These are phyloP conservation scores for Penicillium italicum DNA, from an alignment of 2,329 filamentous ascomycete species.

Conservation along the genomic window DNA sequence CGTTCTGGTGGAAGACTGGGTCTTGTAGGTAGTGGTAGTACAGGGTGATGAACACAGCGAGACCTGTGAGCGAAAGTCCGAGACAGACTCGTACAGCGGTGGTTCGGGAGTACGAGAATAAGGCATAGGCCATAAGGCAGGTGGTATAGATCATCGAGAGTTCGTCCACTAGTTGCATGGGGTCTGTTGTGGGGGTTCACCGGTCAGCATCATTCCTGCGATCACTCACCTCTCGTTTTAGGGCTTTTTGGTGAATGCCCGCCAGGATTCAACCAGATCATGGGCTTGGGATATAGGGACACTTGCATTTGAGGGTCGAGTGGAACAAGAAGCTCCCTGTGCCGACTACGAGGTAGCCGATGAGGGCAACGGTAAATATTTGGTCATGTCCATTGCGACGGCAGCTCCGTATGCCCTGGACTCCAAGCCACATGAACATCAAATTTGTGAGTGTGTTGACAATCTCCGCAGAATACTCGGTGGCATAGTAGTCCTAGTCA, in stretches of 20 bases:
- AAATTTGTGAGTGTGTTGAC: slow-evolving; percentile 79
- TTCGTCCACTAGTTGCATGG: slow-evolving; percentile 69
- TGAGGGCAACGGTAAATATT: slow-evolving; percentile 68
- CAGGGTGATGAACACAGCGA: slow-evolving; percentile 68
- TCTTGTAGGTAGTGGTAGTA: slow-evolving; percentile 81
- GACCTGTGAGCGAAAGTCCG: slow-evolving; percentile 53
- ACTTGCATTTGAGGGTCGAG: slow-evolving; percentile 59
- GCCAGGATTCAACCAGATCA: neutral
- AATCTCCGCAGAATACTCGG: slow-evolving; percentile 70
- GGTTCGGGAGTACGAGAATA: slow-evolving; percentile 67
- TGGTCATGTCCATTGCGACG: slow-evolving; percentile 66
- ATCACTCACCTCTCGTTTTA: neutral
- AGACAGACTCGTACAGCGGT: slow-evolving; percentile 51
- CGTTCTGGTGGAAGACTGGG: slow-evolving; percentile 76
- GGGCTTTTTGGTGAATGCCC: neutral
- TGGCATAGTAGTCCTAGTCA: slow-evolving; percentile 68
- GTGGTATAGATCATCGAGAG: slow-evolving; percentile 71
- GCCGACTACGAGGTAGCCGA: slow-evolving; percentile 60
- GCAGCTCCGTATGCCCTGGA: slow-evolving; percentile 72
- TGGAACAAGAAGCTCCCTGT: slow-evolving; percentile 63
- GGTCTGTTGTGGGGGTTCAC: slow-evolving; percentile 46
- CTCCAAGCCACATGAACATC: slow-evolving; percentile 73
- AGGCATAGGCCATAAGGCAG: slow-evolving; percentile 67
- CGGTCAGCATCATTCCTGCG: slow-evolving; percentile 17
- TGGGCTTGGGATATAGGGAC: neutral